These are phyloP conservation scores for Xanthoceras sorbifolium DNA, from an alignment of 345 rosid species.

Conservation along the genomic window DNA sequence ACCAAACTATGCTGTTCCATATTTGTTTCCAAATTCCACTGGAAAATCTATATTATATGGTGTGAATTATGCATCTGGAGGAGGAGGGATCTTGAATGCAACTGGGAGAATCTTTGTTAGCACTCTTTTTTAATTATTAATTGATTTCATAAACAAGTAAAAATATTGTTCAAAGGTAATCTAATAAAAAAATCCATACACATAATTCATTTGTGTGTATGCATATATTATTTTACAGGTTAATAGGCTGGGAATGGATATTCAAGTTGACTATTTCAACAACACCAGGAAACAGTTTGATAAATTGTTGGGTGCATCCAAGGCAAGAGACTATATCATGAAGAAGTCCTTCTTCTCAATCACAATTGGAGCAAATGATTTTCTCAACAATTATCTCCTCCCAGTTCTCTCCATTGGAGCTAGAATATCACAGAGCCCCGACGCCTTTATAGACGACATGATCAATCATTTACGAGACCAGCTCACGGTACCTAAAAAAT, in stretches of 20 bases:
- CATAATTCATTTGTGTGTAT: neutral
- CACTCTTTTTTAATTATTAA: neutral
- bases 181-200: too few relatives aligned
- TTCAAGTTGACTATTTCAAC: constrained; percentile 77
- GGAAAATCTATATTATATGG: constrained; percentile 71
- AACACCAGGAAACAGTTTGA: constrained; percentile 75
- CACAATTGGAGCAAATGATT: constrained; percentile 86
- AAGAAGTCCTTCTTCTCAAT: constrained; percentile 68
- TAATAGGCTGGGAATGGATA: constrained; percentile 82
- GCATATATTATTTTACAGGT: constrained; percentile 49
- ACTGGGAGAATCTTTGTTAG: constrained; percentile 89
- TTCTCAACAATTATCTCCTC: constrained; percentile 87
- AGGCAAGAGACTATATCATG: constrained; percentile 60
- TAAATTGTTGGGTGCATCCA: constrained; percentile 59
- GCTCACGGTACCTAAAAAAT: constrained; percentile 51
- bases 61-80: constrained; percentile 94
- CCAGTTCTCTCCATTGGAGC: constrained; percentile 79
- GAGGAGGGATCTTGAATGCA: constrained; percentile 89
- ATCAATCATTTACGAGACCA: constrained; percentile 57
- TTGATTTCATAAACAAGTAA: too few relatives aligned
- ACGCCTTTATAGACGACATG: constrained; percentile 72
- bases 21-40: constrained; percentile 68
- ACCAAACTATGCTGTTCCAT: constrained; percentile 70
- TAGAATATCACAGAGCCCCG: constrained; percentile 68
- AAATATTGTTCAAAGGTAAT: neutral